A percentile compares a stretch with the other conserved stretches of the same genome.
phyloP scores from a whole-genome alignment of 208 protist species.

The Novymonas esmeraldas region DNA sequence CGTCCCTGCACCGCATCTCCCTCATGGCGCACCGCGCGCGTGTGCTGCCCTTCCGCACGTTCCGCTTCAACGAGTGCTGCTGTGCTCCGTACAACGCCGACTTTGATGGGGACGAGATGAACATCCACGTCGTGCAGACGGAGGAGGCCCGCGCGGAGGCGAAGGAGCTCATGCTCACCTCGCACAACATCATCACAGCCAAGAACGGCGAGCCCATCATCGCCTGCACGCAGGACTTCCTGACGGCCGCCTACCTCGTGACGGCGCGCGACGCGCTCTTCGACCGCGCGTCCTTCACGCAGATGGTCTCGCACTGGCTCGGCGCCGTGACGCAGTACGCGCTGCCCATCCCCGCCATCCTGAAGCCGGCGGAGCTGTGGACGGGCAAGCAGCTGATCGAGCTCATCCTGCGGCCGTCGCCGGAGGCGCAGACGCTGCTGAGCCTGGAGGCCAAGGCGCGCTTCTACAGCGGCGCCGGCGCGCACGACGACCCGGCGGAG shows the following conservation, averaged over 20 bases:
- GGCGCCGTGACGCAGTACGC: slow-evolving; percentile 74
- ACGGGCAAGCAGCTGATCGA: slow-evolving; percentile 99
- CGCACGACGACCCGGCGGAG: slow-evolving; percentile 84
- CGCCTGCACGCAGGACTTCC: slow-evolving; percentile 99
- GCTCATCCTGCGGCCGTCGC: slow-evolving; percentile 89
- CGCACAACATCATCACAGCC: slow-evolving; percentile 98
- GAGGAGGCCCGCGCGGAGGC: slow-evolving; percentile 99
- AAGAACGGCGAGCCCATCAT: slow-evolving; percentile 99
- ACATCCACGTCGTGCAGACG: slow-evolving; percentile 99
- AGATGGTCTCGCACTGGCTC: slow-evolving; percentile 92
- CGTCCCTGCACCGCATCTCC: slow-evolving; percentile 98
- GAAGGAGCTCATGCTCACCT: slow-evolving; percentile 94
- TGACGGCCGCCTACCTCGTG: slow-evolving; percentile 97
- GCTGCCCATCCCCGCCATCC: slow-evolving; percentile 96
- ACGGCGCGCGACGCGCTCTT: slow-evolving; percentile 97
- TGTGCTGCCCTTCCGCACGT: slow-evolving; percentile 97
- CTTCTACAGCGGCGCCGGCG: slow-evolving; percentile 76
- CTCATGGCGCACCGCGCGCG: slow-evolving; percentile 98
- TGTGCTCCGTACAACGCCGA: slow-evolving; percentile 99
- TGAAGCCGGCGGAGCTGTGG: slow-evolving; percentile 98
- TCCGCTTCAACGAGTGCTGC: slow-evolving; percentile 99
- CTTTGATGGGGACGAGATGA: slow-evolving; percentile 99
- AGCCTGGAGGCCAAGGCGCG: slow-evolving; percentile 94
- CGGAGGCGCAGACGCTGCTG: slow-evolving; percentile 63
- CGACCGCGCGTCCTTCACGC: slow-evolving; percentile 88